A percentile compares a stretch with the other conserved stretches of the same genome.
These are phyloP conservation scores for Backusella mclennaniae DNA, from an alignment of 192 early-diverging fungal species.

Conservation along the genomic window DNA sequence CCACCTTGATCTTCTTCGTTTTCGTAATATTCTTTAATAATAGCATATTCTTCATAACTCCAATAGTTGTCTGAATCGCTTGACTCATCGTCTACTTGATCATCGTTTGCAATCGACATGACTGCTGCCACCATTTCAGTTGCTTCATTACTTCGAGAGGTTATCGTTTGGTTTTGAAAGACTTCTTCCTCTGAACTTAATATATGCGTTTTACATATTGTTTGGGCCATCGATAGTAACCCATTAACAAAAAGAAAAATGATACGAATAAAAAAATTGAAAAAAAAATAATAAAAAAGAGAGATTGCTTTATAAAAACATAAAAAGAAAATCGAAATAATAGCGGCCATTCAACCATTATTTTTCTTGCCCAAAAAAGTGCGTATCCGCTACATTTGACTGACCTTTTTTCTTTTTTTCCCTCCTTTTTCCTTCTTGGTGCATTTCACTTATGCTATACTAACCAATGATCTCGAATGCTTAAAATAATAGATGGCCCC, in stretches of 20 bases:
- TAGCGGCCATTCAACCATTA: neutral
- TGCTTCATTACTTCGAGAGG: conserved; percentile 3
- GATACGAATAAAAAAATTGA: neutral
- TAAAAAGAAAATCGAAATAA: neutral
- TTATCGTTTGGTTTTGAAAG: neutral
- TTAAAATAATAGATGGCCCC: neutral
- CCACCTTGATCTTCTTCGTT: conserved; percentile 19
- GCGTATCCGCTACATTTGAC: neutral
- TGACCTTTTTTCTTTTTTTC: neutral
- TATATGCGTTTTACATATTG: conserved; percentile 6
- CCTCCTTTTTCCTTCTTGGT: neutral
- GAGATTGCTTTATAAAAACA: neutral
- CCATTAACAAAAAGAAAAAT: neutral
- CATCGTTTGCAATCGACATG: conserved; percentile 12
- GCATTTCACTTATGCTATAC: neutral
- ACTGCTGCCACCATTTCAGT: conserved; percentile 16
- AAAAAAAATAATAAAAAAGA: neutral
- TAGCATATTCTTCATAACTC: conserved; percentile 17
- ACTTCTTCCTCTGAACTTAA: neutral
- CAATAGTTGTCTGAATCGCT: conserved; percentile 15
- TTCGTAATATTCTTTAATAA: conserved; percentile 19
- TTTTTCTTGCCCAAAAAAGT: neutral
- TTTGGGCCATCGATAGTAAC: conserved; percentile 15
- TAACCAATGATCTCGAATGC: neutral
- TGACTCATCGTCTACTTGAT: neutral